Percentiles rank a stretch among this genome's conserved stretches.
These are phyloP conservation scores for Echinochloa phyllopogon DNA, from an alignment of 176 grass and related monocot species.

Conservation along the genomic window DNA sequence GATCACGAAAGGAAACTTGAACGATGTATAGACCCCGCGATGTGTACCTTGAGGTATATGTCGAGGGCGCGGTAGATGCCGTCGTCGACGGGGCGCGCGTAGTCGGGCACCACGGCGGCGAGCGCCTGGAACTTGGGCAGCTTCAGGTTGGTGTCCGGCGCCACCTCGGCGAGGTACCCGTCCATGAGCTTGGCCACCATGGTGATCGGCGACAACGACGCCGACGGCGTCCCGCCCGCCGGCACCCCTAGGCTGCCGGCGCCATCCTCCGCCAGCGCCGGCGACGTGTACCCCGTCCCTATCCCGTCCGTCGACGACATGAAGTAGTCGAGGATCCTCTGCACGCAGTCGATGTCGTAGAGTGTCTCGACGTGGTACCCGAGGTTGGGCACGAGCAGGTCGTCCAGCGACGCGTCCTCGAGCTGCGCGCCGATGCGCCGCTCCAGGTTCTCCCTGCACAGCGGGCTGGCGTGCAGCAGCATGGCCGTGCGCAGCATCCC, in stretches of 20 bases:
- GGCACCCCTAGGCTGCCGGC: slow-evolving; percentile 28
- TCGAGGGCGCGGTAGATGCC: slow-evolving; percentile 79
- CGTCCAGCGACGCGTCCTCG: slow-evolving; percentile 78
- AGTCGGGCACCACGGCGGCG: slow-evolving; percentile 69
- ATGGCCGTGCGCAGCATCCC: slow-evolving; percentile 77
- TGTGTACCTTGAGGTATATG: slow-evolving; percentile 78
- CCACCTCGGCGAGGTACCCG: slow-evolving; percentile 76
- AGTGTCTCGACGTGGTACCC: slow-evolving; percentile 71
- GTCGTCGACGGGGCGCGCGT: slow-evolving; percentile 68
- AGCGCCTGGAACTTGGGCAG: slow-evolving; percentile 82
- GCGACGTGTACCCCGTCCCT: slow-evolving; percentile 50
- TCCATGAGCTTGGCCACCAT: slow-evolving; percentile 86
- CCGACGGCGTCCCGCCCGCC: slow-evolving; percentile 39
- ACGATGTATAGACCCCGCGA: not conserved
- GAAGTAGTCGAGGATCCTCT: slow-evolving; percentile 88
- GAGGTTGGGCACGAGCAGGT: slow-evolving; percentile 84
- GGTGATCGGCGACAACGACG: slow-evolving; percentile 52
- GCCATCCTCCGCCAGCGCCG: slow-evolving; percentile 50
- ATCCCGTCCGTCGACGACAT: slow-evolving; percentile 64
- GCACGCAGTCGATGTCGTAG: slow-evolving; percentile 88
- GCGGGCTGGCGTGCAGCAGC: slow-evolving; percentile 71
- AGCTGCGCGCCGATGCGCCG: slow-evolving; percentile 77
- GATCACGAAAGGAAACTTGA: not conserved
- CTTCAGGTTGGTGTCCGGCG: slow-evolving; percentile 78
- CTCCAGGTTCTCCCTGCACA: slow-evolving; percentile 81